Base-by-base conservation (phyloP, 2,329 filamentous ascomycete genomes). In the Penicillium capsulatum region DNA sequence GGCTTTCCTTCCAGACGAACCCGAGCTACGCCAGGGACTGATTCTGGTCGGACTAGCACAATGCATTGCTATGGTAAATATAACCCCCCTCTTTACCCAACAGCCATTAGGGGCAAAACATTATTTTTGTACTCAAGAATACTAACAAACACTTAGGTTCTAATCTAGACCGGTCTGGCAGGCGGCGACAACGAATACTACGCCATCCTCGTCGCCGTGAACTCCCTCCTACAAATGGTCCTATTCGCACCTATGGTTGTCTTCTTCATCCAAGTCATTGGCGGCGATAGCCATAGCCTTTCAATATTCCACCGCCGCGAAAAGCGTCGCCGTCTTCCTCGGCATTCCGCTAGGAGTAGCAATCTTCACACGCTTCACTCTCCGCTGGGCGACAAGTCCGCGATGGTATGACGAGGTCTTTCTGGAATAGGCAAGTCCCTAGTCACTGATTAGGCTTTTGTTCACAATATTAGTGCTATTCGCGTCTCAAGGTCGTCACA, bases 401-500 rank as follows among this genome's bases (percentile, higher is more conserved):
- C 64, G 67, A 1, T 83, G 77, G 71, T 94, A 89, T 59, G 73
- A 31, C 22, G 15, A 15, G 6, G 38, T 41, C 0, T 48, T 48
- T 6, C 17, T 94, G n/a, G 77, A 74, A 22, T 81, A 76, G 58
- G 70, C 80, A 2, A 76, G 80, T 0, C 89, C 88, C 0, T 83
- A 79, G 73, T 91, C 86, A 0, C 73, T 95, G 2, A 78, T 94
- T 48, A 89, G 88, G 0, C 74, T 96, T 4, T 69, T 95, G 1
- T 94, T 90, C 69, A 94, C 88, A 1, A 92, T 95, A 51, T 64
- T 92, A 5, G 81, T 94, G 1, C 74, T 95, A 2, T 94, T 95
- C 59, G 88, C 85, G 0, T 86, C 83, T 1, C 88, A 94, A 58
- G 87, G 88, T 2, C 67, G 68, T 15, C 80, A 81, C 34, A 86